Evolutionary conservation across 83 land plant species (phyloP), one percentile per base, ranked within the genome.

Genomic region (Picea engelmannii): DNA sequence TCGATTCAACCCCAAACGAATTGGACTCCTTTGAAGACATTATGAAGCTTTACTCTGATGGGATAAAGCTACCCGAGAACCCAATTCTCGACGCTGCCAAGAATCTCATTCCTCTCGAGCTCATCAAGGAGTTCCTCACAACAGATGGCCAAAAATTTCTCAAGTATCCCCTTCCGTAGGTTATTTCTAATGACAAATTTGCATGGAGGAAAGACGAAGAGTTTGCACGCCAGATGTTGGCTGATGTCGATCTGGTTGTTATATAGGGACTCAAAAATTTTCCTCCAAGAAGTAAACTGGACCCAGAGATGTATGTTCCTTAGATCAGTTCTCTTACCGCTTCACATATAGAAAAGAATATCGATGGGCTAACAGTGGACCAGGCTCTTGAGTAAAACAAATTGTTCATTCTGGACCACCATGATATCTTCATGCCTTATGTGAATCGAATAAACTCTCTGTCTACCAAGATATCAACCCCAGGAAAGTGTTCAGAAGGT

Each of bases 281-380:
- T 75, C 99, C 99, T 18, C 95, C 96, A 2, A 65, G 38, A 13
- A 95, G 99, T 88, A 84, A 84, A 78, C 92, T 96, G 5, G 91
- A 90, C 79, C 85, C 83, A 20, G 65, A 78, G 21, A 52, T 47
- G 35, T 93, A 92, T 80, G 99, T 96, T 0, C 76, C 92, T 61
- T 93, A 89, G 63, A 83, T 59, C 24, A 87, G 90, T 65, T 75
- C 84, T 52, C 78, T 88, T 13, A 81, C 83, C 1, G 78, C 83
- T 5, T 47, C 16, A 4, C 83, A 86, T 38, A 69, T 88, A 25
- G 81, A 83, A 55, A 23, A 49, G 0, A 64, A 83, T 17, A 78
- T 88, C 13, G 84, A 83, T 7, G 88, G 90, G 10, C 35, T 83
- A 9, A 81, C 78, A 3, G 75, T 83, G 35, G 15, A 49, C 21